A percentile compares a stretch with the other conserved stretches of the same genome.
phyloP scores from a whole-genome alignment of 805 yeast genomes.

The Torulaspora indica region DNA sequence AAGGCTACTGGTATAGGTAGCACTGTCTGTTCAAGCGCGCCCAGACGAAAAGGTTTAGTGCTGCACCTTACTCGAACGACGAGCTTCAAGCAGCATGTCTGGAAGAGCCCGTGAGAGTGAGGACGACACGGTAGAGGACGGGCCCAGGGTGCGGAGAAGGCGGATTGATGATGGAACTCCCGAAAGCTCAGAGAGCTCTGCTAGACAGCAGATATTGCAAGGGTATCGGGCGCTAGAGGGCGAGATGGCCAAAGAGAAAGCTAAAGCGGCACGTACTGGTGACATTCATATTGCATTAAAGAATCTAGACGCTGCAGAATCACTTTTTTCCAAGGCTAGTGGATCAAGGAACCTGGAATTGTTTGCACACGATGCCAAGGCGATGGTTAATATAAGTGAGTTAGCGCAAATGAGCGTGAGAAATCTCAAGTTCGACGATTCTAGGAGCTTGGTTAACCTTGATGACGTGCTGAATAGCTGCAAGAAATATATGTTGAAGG shows the following conservation, averaged over 20 bases:
- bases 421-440: slow-evolving; percentile 54
- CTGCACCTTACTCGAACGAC: background rate
- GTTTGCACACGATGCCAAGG: slow-evolving; percentile 61
- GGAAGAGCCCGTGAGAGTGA: slow-evolving; percentile 10
- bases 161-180: background rate
- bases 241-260: slow-evolving; percentile 38
- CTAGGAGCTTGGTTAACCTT: slow-evolving; percentile 46
- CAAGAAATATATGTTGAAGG: slow-evolving; percentile 39
- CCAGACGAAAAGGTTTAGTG: background rate
- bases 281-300: slow-evolving; percentile 48
- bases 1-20: background rate
- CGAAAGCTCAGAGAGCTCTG: slow-evolving; percentile 24
- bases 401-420: slow-evolving; percentile 62
- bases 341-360: slow-evolving; percentile 38
- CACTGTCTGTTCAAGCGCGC: background rate
- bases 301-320: slow-evolving; percentile 45
- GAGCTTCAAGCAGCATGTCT: background rate
- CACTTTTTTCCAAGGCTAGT: slow-evolving; percentile 42
- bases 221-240: slow-evolving; percentile 34
- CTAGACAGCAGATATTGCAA: slow-evolving; percentile 23
- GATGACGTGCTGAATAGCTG: slow-evolving; percentile 43
- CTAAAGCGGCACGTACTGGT: slow-evolving; percentile 53
- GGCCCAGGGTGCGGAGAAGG: background rate
- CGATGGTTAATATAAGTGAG: slow-evolving; percentile 54
- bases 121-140: background rate